phyloP scores from a whole-genome alignment of 352 stramenopile genomes.

The Aphanomyces astaci region DNA sequence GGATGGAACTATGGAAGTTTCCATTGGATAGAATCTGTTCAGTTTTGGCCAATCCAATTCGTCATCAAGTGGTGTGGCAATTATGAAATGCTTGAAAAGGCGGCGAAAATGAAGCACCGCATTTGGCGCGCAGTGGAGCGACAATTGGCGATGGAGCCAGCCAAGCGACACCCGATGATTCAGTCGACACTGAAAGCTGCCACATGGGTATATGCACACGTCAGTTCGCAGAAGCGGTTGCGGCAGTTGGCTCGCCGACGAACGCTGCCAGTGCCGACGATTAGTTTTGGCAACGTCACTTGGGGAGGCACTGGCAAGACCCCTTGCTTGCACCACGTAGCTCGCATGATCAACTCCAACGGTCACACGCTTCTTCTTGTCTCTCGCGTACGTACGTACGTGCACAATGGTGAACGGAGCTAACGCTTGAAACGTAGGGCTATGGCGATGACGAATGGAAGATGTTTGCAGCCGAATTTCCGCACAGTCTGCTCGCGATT shows the following conservation, averaged over 20 bases:
- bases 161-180: background rate
- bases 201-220: background rate
- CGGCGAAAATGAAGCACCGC: background rate
- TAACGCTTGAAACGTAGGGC: conserved; percentile 29
- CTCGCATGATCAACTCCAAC: conserved; percentile 32
- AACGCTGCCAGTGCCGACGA: conserved; percentile 31
- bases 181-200: background rate
- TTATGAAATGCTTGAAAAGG: background rate
- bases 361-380: conserved; percentile 32
- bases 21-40: no score
- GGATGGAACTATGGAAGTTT: no score
- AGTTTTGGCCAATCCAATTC: no score
- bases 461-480: conserved; percentile 41
- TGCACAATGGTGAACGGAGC: background rate
- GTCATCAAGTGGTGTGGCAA: no score
- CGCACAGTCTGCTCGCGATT: conserved; percentile 34
- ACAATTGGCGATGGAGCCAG: background rate
- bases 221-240: conserved; percentile 1
- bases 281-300: conserved; percentile 66
- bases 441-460: conserved; percentile 68
- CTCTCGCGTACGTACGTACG: conserved; percentile 31
- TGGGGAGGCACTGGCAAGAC: conserved; percentile 72
- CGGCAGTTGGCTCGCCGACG: background rate
- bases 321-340: conserved; percentile 31
- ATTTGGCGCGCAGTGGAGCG: background rate